Conservation (phyloP, 2,329 filamentous ascomycete species). For the Aspergillus sergii region DNA sequence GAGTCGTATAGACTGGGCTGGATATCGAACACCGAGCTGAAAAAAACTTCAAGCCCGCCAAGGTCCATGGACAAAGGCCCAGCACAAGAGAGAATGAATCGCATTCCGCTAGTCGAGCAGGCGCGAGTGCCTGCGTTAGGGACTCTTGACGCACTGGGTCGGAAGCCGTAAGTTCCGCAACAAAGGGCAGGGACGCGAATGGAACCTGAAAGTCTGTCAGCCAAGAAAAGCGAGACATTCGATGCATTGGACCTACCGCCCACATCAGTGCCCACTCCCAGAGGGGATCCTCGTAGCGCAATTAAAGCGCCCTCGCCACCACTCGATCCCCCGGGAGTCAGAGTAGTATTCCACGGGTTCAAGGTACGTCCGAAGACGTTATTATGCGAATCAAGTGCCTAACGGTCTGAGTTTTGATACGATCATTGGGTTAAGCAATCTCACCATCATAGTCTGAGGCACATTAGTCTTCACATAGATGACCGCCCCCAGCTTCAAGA, state of each 20-base stretch:
- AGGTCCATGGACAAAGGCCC: conserved; percentile 23
- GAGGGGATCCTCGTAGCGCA: conserved; percentile 59
- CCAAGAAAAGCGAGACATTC: background rate
- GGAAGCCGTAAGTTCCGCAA: conserved; percentile 35
- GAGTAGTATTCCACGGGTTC: conserved; percentile 41
- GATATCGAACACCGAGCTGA: conserved; percentile 14
- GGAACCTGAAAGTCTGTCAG: conserved; percentile 22
- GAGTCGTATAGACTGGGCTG: conserved; percentile 23
- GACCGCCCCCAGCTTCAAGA: conserved; percentile 39
- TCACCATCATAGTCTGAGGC: conserved; percentile 61
- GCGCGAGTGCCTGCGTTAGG: conserved; percentile 24
- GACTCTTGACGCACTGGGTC: conserved; percentile 29
- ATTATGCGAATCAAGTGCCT: conserved; percentile 42
- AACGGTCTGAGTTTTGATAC: background rate
- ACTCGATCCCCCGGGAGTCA: conserved; percentile 40
- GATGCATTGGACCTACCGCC: conserved; percentile 31
- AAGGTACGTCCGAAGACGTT: conserved; percentile 47
- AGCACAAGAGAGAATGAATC: conserved; percentile 24
- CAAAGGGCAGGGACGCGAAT: conserved; percentile 35
- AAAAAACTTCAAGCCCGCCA: conserved; percentile 21
- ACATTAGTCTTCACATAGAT: conserved; percentile 54
- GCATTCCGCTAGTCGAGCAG: conserved; percentile 24
- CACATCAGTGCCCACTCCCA: conserved; percentile 68
- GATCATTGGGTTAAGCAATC: conserved; percentile 26
- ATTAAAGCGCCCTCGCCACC: conserved; percentile 64